phyloP scores from a whole-genome alignment of 208 protist species.

The Trypanosoma avium region DNA sequence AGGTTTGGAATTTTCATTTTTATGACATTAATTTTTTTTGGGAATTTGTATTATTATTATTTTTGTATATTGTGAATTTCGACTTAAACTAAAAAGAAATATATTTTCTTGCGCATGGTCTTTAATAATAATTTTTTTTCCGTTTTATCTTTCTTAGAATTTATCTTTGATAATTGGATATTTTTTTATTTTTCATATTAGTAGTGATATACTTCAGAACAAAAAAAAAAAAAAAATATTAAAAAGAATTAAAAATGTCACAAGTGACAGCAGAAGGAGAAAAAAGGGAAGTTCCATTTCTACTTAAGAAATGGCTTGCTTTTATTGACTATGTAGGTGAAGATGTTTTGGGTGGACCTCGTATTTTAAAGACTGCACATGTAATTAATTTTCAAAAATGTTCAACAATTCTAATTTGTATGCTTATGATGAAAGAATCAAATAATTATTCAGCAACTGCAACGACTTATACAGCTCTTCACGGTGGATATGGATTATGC shows the following conservation, averaged over 20 bases:
- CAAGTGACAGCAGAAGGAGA: not conserved
- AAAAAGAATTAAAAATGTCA: not conserved
- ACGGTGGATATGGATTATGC: conserved; percentile 87
- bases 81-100: too few species aligned
- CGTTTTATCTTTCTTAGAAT: too few species aligned
- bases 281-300: conserved; percentile 12
- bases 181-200: conserved; percentile 1
- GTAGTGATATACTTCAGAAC: too few species aligned
- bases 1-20: not conserved
- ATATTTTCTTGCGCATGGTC: too few species aligned
- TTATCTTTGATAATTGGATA: not conserved
- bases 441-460: conserved; percentile 83
- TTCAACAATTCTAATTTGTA: conserved; percentile 58
- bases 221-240: conserved; percentile 5
- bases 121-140: too few species aligned
- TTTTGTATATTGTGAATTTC: not conserved
- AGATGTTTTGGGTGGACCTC: conserved; percentile 59
- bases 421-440: conserved; percentile 64
- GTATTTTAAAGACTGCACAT: conserved; percentile 61
- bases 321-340: conserved; percentile 41
- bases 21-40: not conserved
- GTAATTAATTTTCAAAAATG: conserved; percentile 88
- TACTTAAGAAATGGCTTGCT: conserved; percentile 48
- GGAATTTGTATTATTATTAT: not conserved
- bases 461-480: conserved; percentile 77